Conservation (phyloP, 75 land plant species). For the Cunninghamia lanceolata region DNA sequence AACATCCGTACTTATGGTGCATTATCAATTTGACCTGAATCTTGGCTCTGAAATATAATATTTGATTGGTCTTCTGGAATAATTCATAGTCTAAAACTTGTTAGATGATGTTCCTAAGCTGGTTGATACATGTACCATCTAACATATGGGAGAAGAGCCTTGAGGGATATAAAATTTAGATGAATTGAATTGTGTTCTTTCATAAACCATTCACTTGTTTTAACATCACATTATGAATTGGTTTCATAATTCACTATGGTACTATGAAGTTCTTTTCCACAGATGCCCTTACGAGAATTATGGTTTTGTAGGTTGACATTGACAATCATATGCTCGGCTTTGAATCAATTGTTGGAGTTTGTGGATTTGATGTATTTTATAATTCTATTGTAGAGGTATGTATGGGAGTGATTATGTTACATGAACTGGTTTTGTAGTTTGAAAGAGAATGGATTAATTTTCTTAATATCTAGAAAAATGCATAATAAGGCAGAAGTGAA, state of each 20-base stretch:
- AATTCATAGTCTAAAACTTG: neutral
- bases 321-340: slow-evolving; percentile 18
- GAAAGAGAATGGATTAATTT: neutral
- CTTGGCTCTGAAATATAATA: neutral
- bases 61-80: neutral
- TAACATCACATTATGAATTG: neutral
- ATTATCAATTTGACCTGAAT: neutral
- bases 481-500: neutral
- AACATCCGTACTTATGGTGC: neutral
- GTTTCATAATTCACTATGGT: neutral
- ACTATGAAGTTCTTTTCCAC: neutral
- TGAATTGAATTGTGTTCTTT: neutral
- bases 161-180: neutral
- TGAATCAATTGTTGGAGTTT: slow-evolving; percentile 29
- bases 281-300: neutral
- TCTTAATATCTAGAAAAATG: neutral
- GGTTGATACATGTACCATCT: neutral
- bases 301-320: slow-evolving; percentile 27
- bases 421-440: neutral
- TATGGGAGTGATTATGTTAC: neutral
- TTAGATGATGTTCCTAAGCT: neutral
- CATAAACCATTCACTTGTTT: neutral
- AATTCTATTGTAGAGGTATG: slow-evolving; percentile 33
- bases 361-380: slow-evolving; percentile 48
- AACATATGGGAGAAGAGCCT: neutral